A percentile compares a stretch with the other conserved stretches of the same genome.
Conservation (phyloP, 164 flowering plant species). For the Tinospora cordifolia region DNA sequence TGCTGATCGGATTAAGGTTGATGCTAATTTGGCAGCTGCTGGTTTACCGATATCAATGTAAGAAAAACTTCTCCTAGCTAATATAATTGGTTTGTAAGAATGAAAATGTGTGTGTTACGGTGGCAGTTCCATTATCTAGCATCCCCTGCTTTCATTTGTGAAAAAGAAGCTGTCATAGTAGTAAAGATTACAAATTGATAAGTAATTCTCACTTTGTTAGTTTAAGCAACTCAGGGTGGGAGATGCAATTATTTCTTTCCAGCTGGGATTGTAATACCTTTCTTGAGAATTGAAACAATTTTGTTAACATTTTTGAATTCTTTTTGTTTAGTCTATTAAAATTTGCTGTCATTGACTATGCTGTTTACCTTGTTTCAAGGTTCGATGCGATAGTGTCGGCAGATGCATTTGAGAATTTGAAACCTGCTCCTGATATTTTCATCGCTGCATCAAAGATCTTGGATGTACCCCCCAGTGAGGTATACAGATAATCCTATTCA, state of each 20-base stretch:
- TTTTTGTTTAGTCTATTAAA: background rate
- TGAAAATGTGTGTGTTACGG: background rate
- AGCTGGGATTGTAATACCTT: background rate
- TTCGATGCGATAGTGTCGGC: constrained; percentile 97
- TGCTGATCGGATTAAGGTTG: constrained; percentile 94
- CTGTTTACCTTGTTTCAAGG: constrained; percentile 37
- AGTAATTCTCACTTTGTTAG: background rate
- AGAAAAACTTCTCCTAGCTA: constrained; percentile 18
- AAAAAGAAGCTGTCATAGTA: background rate
- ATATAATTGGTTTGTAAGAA: background rate
- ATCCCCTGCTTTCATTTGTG: background rate
- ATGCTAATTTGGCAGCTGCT: constrained; percentile 91
- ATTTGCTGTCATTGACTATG: constrained; percentile 5
- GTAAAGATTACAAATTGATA: background rate
- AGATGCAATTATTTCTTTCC: no score
- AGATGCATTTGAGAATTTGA: constrained; percentile 93
- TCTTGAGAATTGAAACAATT: background rate
- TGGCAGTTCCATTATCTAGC: background rate
- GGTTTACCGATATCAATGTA: constrained; percentile 75
- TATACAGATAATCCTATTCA: constrained; percentile 16
- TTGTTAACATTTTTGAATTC: background rate
- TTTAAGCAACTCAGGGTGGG: no score
- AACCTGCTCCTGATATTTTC: constrained; percentile 97
- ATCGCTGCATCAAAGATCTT: constrained; percentile 78
- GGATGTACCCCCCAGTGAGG: constrained; percentile 73